A percentile compares a stretch with the other conserved stretches of the same genome.
phyloP scores from a whole-genome alignment of 805 yeast genomes.

The Saccharomycopsis sp. region DNA sequence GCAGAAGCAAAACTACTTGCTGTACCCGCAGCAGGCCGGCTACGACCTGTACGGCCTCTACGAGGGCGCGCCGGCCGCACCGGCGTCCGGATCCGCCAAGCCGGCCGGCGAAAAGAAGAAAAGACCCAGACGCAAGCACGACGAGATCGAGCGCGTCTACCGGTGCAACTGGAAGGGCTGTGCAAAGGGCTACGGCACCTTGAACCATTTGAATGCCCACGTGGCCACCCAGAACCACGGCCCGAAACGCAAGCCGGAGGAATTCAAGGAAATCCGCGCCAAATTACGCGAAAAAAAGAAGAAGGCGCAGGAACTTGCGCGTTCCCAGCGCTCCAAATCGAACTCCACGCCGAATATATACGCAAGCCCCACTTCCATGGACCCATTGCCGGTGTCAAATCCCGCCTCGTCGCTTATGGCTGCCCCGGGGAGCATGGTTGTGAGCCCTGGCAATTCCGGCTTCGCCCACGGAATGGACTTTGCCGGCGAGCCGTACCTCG shows the following conservation, averaged over 20 bases:
- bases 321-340: conserved; percentile 3
- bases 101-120: conserved; percentile 28
- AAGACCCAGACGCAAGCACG: conserved; percentile 47
- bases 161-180: conserved; percentile 42
- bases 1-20: background rate
- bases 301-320: conserved; percentile 24
- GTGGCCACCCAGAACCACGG: conserved; percentile 49
- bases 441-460: background rate
- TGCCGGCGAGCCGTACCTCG: background rate
- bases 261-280: conserved; percentile 44
- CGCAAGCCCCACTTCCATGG: background rate
- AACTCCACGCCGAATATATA: background rate
- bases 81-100: conserved; percentile 22
- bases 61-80: conserved; percentile 6
- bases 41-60: conserved; percentile 6
- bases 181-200: conserved; percentile 50
- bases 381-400: no score
- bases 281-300: conserved; percentile 36
- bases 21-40: background rate
- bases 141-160: conserved; percentile 50
- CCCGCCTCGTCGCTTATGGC: no score
- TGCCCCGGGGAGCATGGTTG: background rate
- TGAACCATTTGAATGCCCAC: conserved; percentile 54
- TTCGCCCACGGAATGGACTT: background rate
- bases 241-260: conserved; percentile 45